Evolutionary conservation across 331 rosid species (phyloP).

Genomic region (Malus hybrid): DNA sequence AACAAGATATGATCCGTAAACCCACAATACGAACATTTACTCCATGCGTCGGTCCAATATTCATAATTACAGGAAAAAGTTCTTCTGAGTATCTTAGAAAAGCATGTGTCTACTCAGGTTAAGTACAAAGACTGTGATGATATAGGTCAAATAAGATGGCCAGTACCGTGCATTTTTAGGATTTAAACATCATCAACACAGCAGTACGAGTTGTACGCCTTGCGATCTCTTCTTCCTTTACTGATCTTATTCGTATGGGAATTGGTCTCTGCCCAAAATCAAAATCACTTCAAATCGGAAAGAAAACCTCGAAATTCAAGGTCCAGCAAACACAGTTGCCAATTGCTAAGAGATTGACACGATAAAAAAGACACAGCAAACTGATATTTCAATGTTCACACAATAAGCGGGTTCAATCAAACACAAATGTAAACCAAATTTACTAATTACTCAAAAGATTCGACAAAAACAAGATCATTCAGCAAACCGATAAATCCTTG

Average conservation of each 20-base stretch:
- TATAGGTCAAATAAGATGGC: background rate
- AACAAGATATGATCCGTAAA: no score
- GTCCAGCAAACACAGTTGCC: background rate
- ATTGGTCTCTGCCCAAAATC: conserved; percentile 52
- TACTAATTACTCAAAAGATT: background rate
- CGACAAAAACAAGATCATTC: background rate
- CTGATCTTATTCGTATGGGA: conserved; percentile 67
- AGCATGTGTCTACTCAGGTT: background rate
- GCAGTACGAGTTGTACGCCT: conserved; percentile 61
- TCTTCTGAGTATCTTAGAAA: background rate
- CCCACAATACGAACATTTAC: background rate
- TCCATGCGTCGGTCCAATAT: background rate
- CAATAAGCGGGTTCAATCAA: background rate
- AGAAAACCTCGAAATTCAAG: no score
- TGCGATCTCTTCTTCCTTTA: conserved; percentile 71
- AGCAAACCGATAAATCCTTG: background rate
- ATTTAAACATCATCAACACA: conserved; percentile 69
- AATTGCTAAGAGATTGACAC: background rate
- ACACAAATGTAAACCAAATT: background rate
- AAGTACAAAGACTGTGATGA: background rate
- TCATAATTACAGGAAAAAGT: background rate
- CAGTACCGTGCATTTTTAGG: conserved; percentile 71
- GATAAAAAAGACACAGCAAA: background rate
- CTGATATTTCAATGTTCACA: background rate
- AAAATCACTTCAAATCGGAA: background rate